Percentiles rank a stretch among this genome's conserved stretches.
These are phyloP conservation scores for Acer campestre DNA, from an alignment of 345 rosid species.

Conservation along the genomic window DNA sequence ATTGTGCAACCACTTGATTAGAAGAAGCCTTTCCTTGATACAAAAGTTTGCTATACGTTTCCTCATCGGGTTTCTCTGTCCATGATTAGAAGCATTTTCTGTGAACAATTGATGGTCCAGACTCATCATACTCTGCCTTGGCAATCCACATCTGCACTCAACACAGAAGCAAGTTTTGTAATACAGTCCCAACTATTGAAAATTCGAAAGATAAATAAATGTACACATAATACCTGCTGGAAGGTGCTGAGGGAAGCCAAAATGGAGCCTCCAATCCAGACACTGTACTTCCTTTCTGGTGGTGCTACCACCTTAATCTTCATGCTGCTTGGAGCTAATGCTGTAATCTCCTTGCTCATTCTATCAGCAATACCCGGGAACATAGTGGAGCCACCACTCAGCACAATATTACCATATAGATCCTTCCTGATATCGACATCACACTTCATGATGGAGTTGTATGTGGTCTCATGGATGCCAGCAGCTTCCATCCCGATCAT, in stretches of 20 bases:
- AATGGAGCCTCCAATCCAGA: constrained; percentile 66
- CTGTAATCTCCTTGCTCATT: constrained; percentile 78
- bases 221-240: constrained; percentile 49
- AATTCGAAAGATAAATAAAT: no score
- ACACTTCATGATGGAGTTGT: constrained; percentile 68
- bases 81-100: constrained; percentile 63
- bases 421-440: constrained; percentile 70
- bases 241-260: constrained; percentile 65
- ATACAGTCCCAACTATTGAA: not conserved
- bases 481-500: constrained; percentile 69
- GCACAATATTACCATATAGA: constrained; percentile 54
- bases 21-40: constrained; percentile 27
- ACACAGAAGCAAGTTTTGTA: constrained; percentile 9
- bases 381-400: constrained; percentile 75
- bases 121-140: constrained; percentile 69
- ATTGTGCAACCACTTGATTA: constrained; percentile 29
- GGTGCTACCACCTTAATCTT: constrained; percentile 67
- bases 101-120: constrained; percentile 70
- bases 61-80: constrained; percentile 23
- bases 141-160: constrained; percentile 72
- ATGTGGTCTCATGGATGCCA: constrained; percentile 62
- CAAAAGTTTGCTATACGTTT: constrained; percentile 27
- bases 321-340: constrained; percentile 68
- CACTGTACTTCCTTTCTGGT: constrained; percentile 65
- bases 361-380: constrained; percentile 74